These are phyloP conservation scores for Tricholoma hemisulphureum DNA, from an alignment of 768 basidiomycete species.

Conservation along the genomic window DNA sequence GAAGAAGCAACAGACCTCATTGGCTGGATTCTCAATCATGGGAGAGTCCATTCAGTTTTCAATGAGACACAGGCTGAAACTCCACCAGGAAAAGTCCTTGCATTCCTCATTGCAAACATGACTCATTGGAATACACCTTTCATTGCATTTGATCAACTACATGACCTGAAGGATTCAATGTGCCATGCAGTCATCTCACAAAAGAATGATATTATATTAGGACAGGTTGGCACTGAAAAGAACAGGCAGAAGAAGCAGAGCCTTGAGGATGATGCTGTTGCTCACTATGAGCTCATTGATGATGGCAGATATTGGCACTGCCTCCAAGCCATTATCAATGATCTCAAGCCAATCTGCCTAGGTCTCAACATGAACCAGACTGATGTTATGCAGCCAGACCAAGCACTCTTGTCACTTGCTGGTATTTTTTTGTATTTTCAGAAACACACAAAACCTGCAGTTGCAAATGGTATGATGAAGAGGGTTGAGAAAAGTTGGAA, in stretches of 20 bases:
- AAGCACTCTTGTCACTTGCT: conserved; percentile 26
- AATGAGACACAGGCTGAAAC: conserved; percentile 18
- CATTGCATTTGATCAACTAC: conserved; percentile 21
- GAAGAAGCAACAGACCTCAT: conserved; percentile 26
- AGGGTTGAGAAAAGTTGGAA: conserved; percentile 30
- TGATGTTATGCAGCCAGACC: conserved; percentile 22
- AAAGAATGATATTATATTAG: conserved; percentile 20
- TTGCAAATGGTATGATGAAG: conserved; percentile 21
- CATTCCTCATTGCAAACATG: conserved; percentile 26
- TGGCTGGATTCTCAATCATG: conserved; percentile 26
- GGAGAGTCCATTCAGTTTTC: conserved; percentile 24
- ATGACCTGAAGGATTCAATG: conserved; percentile 20
- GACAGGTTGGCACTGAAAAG: conserved; percentile 29
- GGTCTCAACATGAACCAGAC: conserved; percentile 25
- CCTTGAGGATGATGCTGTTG: conserved; percentile 14
- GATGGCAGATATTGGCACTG: conserved; percentile 16
- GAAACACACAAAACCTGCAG: conserved; percentile 18
- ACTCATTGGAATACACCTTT: conserved; percentile 29
- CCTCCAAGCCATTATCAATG: conserved; percentile 20
- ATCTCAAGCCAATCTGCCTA: conserved; percentile 29
- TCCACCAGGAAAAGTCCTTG: conserved; percentile 19
- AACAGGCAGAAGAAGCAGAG: conserved; percentile 18
- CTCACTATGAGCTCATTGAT: conserved; percentile 22
- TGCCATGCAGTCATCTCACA: conserved; percentile 16
- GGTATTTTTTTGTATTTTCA: conserved; percentile 27